A percentile compares a stretch with the other conserved stretches of the same genome.
Evolutionary conservation across 2,329 filamentous ascomycete genomes (phyloP).

Genomic region (Penicillium occitanis): DNA sequence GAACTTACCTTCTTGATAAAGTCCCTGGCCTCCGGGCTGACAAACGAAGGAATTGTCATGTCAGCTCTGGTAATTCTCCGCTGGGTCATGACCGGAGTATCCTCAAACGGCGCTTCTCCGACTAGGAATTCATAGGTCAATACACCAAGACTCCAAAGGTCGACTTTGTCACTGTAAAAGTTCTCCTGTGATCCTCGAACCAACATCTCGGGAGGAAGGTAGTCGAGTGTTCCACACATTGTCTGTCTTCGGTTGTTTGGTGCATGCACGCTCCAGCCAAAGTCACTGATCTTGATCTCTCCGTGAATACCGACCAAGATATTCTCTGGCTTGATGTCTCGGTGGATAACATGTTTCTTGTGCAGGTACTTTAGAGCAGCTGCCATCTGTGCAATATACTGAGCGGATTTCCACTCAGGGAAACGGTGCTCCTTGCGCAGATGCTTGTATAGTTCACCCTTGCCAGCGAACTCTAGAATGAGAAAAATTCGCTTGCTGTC

Average conservation of each 20-base stretch:
- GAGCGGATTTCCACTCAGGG: conserved; percentile 80
- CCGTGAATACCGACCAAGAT: conserved; percentile 94
- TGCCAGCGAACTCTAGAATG: conserved; percentile 81
- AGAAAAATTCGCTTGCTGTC: conserved; percentile 85
- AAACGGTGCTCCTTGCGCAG: conserved; percentile 75
- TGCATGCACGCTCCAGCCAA: conserved; percentile 97
- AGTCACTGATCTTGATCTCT: conserved; percentile 98
- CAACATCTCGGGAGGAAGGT: conserved; percentile 97
- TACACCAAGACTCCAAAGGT: conserved; percentile 93
- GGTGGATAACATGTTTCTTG: conserved; percentile 95
- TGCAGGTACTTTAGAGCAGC: conserved; percentile 85
- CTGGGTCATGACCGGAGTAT: conserved; percentile 92
- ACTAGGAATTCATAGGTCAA: conserved; percentile 95
- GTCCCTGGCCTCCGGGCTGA: conserved; percentile 86
- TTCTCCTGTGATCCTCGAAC: conserved; percentile 77
- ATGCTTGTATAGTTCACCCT: conserved; percentile 86
- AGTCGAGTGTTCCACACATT: conserved; percentile 96
- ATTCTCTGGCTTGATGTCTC: conserved; percentile 97
- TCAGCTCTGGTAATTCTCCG: conserved; percentile 83
- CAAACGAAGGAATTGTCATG: conserved; percentile 87
- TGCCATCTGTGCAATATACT: conserved; percentile 90
- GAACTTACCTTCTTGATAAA: conserved; percentile 76
- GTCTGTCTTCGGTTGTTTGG: conserved; percentile 91
- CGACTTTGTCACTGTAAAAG: conserved; percentile 92
- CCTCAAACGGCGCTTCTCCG: conserved; percentile 95